Evolutionary conservation across 345 rosid genomes (phyloP).

Genomic region (Acer saccharum): DNA sequence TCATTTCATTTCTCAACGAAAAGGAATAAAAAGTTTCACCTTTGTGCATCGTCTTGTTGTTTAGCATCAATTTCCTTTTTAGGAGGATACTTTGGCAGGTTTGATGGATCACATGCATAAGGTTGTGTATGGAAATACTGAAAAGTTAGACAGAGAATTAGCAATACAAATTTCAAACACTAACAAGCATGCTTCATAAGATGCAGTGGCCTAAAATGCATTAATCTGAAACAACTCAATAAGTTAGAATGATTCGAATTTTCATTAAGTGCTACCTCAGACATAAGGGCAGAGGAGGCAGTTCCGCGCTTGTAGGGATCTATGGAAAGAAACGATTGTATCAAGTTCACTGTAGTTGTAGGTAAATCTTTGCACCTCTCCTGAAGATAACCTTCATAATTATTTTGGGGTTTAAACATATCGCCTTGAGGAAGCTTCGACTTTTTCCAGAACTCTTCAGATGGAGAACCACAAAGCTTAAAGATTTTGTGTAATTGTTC

Average conservation of each 20-base stretch:
- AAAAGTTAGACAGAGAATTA: conserved; percentile 7
- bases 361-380: conserved; percentile 64
- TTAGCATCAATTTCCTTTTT: conserved; percentile 83
- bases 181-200: not conserved
- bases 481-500: conserved; percentile 82
- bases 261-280: conserved; percentile 44
- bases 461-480: conserved; percentile 78
- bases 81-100: conserved; percentile 74
- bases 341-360: conserved; percentile 41
- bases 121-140: conserved; percentile 69
- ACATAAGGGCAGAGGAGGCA: conserved; percentile 66
- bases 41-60: conserved; percentile 55
- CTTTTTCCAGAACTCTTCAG: conserved; percentile 68
- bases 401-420: conserved; percentile 66
- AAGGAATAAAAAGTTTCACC: conserved; percentile 35
- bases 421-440: conserved; percentile 57
- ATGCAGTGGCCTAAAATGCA: not conserved
- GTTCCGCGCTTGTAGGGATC: conserved; percentile 74
- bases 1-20: not conserved
- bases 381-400: conserved; percentile 50
- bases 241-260: not conserved
- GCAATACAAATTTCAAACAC: not conserved
- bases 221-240: not conserved
- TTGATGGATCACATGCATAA: conserved; percentile 68
- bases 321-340: conserved; percentile 61